A percentile compares a stretch with the other conserved stretches of the same genome.
Conservation (phyloP, 1,284 basidiomycete species). For the Pyrrhoderma noxium region DNA sequence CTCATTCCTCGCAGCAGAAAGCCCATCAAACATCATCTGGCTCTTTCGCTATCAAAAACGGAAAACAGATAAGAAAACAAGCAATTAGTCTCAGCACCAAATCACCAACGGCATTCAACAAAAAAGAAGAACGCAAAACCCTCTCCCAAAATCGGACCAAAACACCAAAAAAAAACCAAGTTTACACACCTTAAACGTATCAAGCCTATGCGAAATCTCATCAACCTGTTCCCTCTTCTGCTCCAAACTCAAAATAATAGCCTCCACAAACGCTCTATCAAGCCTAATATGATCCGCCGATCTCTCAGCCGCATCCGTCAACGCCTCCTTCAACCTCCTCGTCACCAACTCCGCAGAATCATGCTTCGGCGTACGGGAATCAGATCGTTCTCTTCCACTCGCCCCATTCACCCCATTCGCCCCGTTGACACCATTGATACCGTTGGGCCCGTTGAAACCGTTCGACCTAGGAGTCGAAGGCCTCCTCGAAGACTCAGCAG, state of each 20-base stretch:
- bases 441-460: neutral
- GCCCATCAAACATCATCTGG: slow-evolving; percentile 86
- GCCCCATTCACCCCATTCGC: slow-evolving; percentile 1
- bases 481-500: slow-evolving; percentile 7
- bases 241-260: slow-evolving; percentile 64
- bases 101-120: no score
- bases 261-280: slow-evolving; percentile 69
- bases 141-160: no score
- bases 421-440: no score
- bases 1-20: slow-evolving; percentile 88
- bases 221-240: slow-evolving; percentile 55
- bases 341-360: slow-evolving; percentile 42
- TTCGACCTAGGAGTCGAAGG: slow-evolving; percentile 6
- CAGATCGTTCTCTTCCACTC: slow-evolving; percentile 11
- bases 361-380: slow-evolving; percentile 20
- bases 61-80: slow-evolving; percentile 1
- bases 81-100: no score
- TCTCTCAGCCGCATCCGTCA: slow-evolving; percentile 57
- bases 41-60: slow-evolving; percentile 60
- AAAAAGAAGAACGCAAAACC: no score
- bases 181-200: slow-evolving; percentile 76
- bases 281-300: slow-evolving; percentile 62
- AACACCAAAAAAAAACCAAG: no score
- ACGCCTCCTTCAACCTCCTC: slow-evolving; percentile 49
- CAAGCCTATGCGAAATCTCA: slow-evolving; percentile 71